phyloP scores from a whole-genome alignment of 257 asterid species.

The Nicotiana tomentosiformis region DNA sequence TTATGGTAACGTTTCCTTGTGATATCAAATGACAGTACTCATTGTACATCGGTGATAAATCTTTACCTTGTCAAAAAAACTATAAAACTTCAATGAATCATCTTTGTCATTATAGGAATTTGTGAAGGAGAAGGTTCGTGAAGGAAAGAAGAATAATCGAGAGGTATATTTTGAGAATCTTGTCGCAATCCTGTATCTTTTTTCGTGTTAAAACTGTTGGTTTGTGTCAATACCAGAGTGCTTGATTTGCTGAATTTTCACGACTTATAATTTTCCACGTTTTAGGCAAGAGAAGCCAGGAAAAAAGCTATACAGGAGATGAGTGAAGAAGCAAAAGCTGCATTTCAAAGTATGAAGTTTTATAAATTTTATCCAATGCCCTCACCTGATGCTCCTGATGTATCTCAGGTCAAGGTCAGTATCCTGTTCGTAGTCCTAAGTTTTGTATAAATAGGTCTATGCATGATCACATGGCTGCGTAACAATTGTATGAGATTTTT shows the following conservation, averaged over 20 bases:
- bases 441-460: background rate
- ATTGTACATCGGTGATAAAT: background rate
- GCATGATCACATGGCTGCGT: background rate
- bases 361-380: conserved; percentile 83
- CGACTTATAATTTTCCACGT: conserved; percentile 11
- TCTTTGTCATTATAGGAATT: conserved; percentile 34
- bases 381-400: conserved; percentile 68
- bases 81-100: background rate
- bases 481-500: background rate
- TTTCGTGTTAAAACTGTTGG: background rate
- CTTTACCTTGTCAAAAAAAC: background rate
- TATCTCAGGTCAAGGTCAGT: conserved; percentile 71
- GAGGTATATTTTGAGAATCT: conserved; percentile 38
- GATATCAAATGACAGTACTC: background rate
- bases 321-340: conserved; percentile 62
- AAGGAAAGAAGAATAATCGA: conserved; percentile 67
- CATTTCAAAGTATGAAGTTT: conserved; percentile 61
- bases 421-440: background rate
- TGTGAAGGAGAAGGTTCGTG: conserved; percentile 74
- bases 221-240: background rate
- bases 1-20: conserved; percentile 41
- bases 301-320: conserved; percentile 65
- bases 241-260: conserved; percentile 5
- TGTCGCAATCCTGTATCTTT: background rate
- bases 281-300: conserved; percentile 83